Conservation (phyloP, 192 early-diverging fungal genomes). For the Dissophora ornata region DNA sequence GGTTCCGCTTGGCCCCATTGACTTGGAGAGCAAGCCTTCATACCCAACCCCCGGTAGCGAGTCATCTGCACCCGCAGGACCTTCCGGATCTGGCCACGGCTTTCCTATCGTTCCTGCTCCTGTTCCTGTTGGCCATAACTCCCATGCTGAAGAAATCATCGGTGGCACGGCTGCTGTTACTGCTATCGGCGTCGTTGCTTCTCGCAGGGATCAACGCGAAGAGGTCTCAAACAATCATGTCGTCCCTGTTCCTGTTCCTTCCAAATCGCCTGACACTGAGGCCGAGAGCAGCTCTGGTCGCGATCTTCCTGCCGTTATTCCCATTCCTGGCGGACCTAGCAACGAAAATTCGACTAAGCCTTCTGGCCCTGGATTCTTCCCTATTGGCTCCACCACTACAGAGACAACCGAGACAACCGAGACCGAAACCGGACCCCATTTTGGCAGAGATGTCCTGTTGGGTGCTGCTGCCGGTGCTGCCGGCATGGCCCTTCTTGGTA, state of each 20-base stretch:
- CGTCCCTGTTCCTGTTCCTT: constrained; percentile 29
- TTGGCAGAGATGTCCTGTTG: constrained; percentile 9
- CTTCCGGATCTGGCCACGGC: constrained; percentile 13
- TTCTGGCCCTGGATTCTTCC: constrained; percentile 25
- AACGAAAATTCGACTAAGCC: constrained; percentile 17
- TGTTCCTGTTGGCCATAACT: constrained; percentile 3
- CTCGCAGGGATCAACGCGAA: constrained; percentile 25
- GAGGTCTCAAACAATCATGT: constrained; percentile 45
- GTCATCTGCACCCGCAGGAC: constrained; percentile 21
- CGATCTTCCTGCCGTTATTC: constrained; percentile 18
- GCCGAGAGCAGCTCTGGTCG: not conserved
- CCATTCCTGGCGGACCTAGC: constrained; percentile 39
- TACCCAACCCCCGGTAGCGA: constrained; percentile 16
- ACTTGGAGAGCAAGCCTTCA: constrained; percentile 14
- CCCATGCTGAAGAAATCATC: constrained; percentile 12
- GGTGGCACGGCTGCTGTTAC: not conserved
- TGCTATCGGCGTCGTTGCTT: constrained; percentile 7
- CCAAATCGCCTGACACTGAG: not conserved
- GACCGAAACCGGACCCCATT: not conserved
- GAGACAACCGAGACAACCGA: constrained; percentile 20
- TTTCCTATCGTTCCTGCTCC: constrained; percentile 6
- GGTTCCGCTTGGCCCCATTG: constrained; percentile 31
- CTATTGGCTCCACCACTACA: constrained; percentile 24
- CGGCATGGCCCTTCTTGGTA: constrained; percentile 14
- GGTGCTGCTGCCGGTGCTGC: constrained; percentile 14